Conservation (phyloP, 164 flowering plant species). For the Tinospora cordifolia region DNA sequence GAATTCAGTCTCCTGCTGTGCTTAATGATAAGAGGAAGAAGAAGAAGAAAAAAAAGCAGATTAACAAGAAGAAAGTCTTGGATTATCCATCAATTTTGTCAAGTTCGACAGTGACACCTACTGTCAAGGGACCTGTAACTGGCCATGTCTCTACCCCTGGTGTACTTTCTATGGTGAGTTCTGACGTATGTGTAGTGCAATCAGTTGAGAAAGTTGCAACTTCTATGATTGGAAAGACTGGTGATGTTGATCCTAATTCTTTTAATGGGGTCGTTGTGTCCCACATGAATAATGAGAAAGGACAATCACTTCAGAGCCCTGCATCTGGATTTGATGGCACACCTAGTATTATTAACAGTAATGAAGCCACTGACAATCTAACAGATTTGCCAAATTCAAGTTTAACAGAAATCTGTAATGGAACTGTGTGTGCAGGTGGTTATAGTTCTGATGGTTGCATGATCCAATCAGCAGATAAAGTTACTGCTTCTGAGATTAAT, state of each 20-base stretch:
- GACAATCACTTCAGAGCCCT: neutral
- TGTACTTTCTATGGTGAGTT: constrained; percentile 15
- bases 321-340: neutral
- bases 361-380: neutral
- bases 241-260: neutral
- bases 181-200: constrained; percentile 14
- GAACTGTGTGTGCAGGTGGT: neutral
- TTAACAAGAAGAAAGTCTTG: constrained; percentile 22
- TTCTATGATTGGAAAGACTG: neutral
- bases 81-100: constrained; percentile 4
- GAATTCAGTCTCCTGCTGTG: constrained; percentile 17
- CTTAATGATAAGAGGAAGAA: constrained; percentile 27
- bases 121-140: constrained; percentile 12
- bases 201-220: constrained; percentile 7
- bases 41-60: constrained; percentile 24
- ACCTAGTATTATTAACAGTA: neutral
- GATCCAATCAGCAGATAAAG: neutral
- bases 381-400: neutral
- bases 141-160: constrained; percentile 8
- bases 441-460: neutral
- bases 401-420: neutral
- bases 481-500: neutral
- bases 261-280: neutral
- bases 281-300: neutral
- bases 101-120: constrained; percentile 9